phyloP scores from a whole-genome alignment of 495 filamentous ascomycete species.

The Daldinia grandis region DNA sequence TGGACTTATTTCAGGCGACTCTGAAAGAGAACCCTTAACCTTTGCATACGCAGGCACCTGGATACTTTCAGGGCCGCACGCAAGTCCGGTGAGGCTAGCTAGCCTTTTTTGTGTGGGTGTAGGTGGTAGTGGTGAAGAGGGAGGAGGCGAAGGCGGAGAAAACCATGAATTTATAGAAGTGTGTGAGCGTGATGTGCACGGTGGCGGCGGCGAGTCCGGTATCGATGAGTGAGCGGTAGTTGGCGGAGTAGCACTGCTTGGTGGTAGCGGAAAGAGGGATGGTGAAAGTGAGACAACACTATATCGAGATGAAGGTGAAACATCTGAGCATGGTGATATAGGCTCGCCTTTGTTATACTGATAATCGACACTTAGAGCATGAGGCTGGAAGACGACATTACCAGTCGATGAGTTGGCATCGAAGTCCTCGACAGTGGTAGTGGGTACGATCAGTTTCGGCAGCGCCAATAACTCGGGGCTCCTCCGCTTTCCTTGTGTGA shows the following conservation, averaged over 20 bases:
- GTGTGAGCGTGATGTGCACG: constrained; percentile 25
- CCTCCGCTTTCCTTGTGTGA: constrained; percentile 19
- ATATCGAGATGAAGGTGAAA: constrained; percentile 18
- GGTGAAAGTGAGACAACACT: constrained; percentile 38
- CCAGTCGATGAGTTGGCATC: constrained; percentile 1
- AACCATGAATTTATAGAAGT: constrained; percentile 30
- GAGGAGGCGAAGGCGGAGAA: constrained; percentile 37
- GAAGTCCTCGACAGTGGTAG: not conserved
- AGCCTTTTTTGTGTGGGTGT: constrained; percentile 25
- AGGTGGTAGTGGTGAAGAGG: constrained; percentile 31
- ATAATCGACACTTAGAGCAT: constrained; percentile 35
- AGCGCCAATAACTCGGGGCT: constrained; percentile 23
- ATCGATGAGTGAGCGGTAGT: constrained; percentile 16
- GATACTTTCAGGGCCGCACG: constrained; percentile 18
- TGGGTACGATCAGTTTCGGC: constrained; percentile 24
- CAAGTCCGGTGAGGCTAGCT: constrained; percentile 25
- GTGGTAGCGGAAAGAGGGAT: constrained; percentile 38
- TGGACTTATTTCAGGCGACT: not conserved
- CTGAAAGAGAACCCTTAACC: constrained; percentile 15
- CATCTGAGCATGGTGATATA: constrained; percentile 29
- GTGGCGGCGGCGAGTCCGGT: constrained; percentile 19
- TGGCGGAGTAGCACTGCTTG: constrained; percentile 17
- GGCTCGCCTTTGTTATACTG: constrained; percentile 19
- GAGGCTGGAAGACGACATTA: constrained; percentile 18
- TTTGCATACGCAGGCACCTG: constrained; percentile 17